phyloP scores from a whole-genome alignment of 352 stramenopile species.

The Pythium utonaiense region DNA sequence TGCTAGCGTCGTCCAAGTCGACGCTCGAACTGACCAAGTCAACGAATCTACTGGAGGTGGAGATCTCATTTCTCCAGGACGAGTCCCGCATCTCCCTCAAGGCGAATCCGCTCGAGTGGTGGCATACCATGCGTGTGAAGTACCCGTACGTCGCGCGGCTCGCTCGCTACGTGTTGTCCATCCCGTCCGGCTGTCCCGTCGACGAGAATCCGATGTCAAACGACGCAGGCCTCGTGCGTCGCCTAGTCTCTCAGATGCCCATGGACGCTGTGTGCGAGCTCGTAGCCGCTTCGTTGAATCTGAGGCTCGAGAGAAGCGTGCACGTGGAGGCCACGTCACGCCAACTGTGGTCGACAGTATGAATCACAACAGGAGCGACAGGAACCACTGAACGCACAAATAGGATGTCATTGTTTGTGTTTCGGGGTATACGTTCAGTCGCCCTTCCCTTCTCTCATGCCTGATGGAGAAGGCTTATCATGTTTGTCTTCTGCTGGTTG shows the following conservation, averaged over 20 bases:
- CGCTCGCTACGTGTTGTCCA: constrained; percentile 64
- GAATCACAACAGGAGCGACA: neutral
- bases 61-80: constrained; percentile 78
- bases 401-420: no score
- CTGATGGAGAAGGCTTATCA: no score
- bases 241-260: constrained; percentile 10
- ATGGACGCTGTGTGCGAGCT: constrained; percentile 13
- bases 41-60: constrained; percentile 71
- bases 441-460: no score
- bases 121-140: constrained; percentile 72
- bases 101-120: constrained; percentile 72
- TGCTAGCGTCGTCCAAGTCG: constrained; percentile 64
- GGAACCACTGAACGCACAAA: no score
- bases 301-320: constrained; percentile 19
- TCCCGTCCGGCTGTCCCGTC: constrained; percentile 45
- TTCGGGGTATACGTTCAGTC: no score
- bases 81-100: constrained; percentile 52
- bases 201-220: constrained; percentile 45
- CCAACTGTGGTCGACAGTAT: constrained; percentile 26
- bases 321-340: constrained; percentile 9
- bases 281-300: constrained; percentile 21
- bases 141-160: constrained; percentile 71
- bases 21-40: constrained; percentile 65
- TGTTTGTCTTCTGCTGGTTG: no score
- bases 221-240: constrained; percentile 39